These are phyloP conservation scores for Hirsutella minnesotensis DNA, from an alignment of 2,329 filamentous ascomycete species.

Conservation along the genomic window DNA sequence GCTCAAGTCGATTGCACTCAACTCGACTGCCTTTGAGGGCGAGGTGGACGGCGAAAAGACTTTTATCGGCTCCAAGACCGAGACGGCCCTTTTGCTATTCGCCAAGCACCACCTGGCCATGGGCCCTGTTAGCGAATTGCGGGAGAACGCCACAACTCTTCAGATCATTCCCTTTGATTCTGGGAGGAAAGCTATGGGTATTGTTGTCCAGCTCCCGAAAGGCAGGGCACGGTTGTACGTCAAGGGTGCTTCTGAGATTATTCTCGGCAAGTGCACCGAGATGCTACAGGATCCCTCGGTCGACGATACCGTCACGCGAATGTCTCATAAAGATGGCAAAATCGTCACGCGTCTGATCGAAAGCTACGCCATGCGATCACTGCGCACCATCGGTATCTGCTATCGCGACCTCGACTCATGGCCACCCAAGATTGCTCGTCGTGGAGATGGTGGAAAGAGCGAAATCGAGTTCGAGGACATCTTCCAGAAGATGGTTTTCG, in stretches of 20 bases:
- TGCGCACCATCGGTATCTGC: constrained; percentile 74
- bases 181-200: constrained; percentile 59
- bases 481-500: constrained; percentile 54
- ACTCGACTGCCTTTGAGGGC: constrained; percentile 67
- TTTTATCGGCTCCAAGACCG: constrained; percentile 69
- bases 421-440: constrained; percentile 57
- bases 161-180: constrained; percentile 70
- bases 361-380: constrained; percentile 65
- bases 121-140: constrained; percentile 51
- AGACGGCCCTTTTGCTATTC: constrained; percentile 61
- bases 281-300: constrained; percentile 36
- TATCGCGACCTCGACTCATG: constrained; percentile 78
- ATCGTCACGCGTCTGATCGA: constrained; percentile 57
- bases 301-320: constrained; percentile 26
- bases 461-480: constrained; percentile 56
- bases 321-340: constrained; percentile 41
- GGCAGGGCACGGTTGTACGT: constrained; percentile 45
- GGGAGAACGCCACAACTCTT: constrained; percentile 44
- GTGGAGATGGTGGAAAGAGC: constrained; percentile 40
- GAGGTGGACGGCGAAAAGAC: constrained; percentile 53
- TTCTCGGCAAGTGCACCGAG: constrained; percentile 43
- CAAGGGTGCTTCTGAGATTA: constrained; percentile 54
- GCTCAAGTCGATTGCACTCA: constrained; percentile 48
- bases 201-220: constrained; percentile 39
- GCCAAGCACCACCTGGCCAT: constrained; percentile 56